Evolutionary conservation across 1,284 basidiomycete species (phyloP).

Genomic region (Xerocomus nothofagi): DNA sequence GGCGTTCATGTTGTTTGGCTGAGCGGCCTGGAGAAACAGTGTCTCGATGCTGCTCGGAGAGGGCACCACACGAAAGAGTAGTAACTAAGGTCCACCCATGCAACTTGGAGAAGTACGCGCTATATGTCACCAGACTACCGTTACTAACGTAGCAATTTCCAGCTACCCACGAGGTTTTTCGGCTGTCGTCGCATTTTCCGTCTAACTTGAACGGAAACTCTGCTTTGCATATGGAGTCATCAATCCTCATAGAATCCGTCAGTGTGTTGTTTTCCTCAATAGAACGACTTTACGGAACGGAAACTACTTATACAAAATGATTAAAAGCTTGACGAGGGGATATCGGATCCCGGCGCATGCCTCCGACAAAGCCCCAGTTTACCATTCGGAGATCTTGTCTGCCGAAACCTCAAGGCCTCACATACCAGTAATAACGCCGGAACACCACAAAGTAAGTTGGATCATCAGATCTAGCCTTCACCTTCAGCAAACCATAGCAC

Average conservation of each 20-base stretch:
- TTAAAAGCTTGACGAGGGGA: constrained; percentile 49
- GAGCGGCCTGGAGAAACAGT: constrained; percentile 69
- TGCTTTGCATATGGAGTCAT: constrained; percentile 53
- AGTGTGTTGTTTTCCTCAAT: constrained; percentile 14
- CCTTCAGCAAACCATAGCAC: constrained; percentile 41
- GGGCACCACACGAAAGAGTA: constrained; percentile 38
- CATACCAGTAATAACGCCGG: not conserved
- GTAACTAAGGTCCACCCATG: not conserved
- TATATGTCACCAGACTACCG: too few species aligned
- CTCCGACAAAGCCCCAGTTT: constrained; percentile 34
- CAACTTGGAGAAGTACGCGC: constrained; percentile 5
- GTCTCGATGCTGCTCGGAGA: constrained; percentile 72
- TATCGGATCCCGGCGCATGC: constrained; percentile 38
- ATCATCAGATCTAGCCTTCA: constrained; percentile 39
- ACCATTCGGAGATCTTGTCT: constrained; percentile 40
- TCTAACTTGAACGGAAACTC: constrained; percentile 38
- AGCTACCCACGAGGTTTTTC: constrained; percentile 46
- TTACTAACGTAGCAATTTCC: constrained; percentile 6
- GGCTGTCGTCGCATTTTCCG: constrained; percentile 38
- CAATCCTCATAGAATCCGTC: constrained; percentile 46
- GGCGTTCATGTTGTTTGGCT: constrained; percentile 81
- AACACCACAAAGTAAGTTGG: constrained; percentile 11
- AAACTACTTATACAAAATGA: constrained; percentile 51
- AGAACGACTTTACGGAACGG: not conserved
- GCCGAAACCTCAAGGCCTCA: constrained; percentile 27